A percentile compares a stretch with the other conserved stretches of the same genome.
phyloP scores from a whole-genome alignment of 768 basidiomycete species.

The Multifurca ochricompacta region DNA sequence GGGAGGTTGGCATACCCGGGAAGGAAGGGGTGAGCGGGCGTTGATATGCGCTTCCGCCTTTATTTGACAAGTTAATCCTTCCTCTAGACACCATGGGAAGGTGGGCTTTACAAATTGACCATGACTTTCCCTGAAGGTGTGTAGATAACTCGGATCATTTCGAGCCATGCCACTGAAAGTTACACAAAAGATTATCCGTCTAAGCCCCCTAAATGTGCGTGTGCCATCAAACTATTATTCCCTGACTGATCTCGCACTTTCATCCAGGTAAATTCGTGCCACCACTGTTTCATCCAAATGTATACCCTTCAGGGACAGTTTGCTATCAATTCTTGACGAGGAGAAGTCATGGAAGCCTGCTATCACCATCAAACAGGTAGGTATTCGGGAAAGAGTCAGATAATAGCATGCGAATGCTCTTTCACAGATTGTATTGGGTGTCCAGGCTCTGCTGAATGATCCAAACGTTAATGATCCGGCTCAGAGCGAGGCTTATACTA shows the following conservation, averaged over 20 bases:
- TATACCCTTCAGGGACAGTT: slow-evolving; percentile 97
- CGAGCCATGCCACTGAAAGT: slow-evolving; percentile 9
- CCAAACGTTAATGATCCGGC: slow-evolving; percentile 98
- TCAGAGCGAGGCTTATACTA: slow-evolving; percentile 96
- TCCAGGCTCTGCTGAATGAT: slow-evolving; percentile 92
- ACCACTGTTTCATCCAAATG: slow-evolving; percentile 95
- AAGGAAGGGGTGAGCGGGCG: slow-evolving; percentile 66
- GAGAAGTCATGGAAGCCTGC: slow-evolving; percentile 99
- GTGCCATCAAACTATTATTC: slow-evolving; percentile 16
- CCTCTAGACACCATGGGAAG: slow-evolving; percentile 89
- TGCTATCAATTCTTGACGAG: slow-evolving; percentile 97
- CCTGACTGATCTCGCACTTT: not conserved
- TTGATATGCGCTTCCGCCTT: not conserved
- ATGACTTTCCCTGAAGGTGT: slow-evolving; percentile 97
- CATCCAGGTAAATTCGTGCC: slow-evolving; percentile 88
- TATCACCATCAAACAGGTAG: slow-evolving; percentile 96
- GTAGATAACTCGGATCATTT: slow-evolving; percentile 7
- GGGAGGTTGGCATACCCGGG: slow-evolving; percentile 99
- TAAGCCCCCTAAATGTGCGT: slow-evolving; percentile 85
- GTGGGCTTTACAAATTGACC: slow-evolving; percentile 85
- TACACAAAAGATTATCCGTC: slow-evolving; percentile 74
- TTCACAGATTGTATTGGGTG: slow-evolving; percentile 81
- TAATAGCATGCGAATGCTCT: not conserved
- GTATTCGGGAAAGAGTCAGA: slow-evolving; percentile 12
- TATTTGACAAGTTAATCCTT: not conserved